Evolutionary conservation across 768 basidiomycete genomes (phyloP).

Genomic region (Sarcodon aspratus): DNA sequence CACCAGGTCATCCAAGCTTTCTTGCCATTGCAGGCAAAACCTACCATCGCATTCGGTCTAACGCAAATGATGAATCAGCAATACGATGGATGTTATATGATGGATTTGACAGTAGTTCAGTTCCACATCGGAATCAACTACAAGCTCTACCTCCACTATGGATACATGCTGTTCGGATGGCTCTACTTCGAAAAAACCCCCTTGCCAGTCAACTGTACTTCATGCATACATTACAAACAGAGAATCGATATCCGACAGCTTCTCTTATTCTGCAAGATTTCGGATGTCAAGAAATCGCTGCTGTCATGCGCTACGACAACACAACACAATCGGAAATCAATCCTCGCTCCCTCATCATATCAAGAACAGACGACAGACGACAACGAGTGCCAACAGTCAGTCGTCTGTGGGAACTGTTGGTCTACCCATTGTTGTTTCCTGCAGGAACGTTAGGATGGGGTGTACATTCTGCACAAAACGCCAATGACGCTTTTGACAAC

Average conservation of each 20-base stretch:
- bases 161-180: conserved; percentile 5
- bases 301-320: conserved; percentile 11
- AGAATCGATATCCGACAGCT: too few species aligned
- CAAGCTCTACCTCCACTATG: conserved; percentile 6
- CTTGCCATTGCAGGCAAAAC: conserved; percentile 19
- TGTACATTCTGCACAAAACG: background rate
- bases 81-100: conserved; percentile 24
- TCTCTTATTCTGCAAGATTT: too few species aligned
- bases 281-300: too few species aligned
- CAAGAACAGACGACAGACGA: background rate
- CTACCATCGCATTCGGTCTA: conserved; percentile 21
- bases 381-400: conserved; percentile 15
- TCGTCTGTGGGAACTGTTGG: conserved; percentile 24
- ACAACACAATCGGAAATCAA: conserved; percentile 8
- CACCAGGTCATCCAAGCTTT: conserved; percentile 8
- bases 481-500: too few species aligned
- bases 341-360: conserved; percentile 10
- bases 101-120: conserved; percentile 9
- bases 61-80: conserved; percentile 13
- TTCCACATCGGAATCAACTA: background rate
- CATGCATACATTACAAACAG: too few species aligned
- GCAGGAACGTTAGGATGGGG: conserved; percentile 25
- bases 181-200: conserved; percentile 7
- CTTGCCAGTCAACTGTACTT: conserved; percentile 2
- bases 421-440: conserved; percentile 26